Evolutionary conservation across 805 yeast species (phyloP).

Genomic region (Ogataea paraovalis): DNA sequence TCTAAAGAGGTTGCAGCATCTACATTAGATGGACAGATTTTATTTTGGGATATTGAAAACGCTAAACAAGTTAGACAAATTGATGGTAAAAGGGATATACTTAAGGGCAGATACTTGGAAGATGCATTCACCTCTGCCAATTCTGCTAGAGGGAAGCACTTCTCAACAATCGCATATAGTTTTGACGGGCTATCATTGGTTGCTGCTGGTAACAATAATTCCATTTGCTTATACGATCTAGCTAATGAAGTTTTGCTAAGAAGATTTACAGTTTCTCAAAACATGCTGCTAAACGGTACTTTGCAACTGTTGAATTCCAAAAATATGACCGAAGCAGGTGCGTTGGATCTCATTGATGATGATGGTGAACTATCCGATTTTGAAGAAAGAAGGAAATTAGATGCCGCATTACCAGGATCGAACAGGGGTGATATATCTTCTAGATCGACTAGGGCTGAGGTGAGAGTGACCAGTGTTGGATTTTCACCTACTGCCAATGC

Average conservation of each 20-base stretch:
- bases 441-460: slow-evolving; percentile 71
- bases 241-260: slow-evolving; percentile 81
- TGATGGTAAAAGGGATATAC: slow-evolving; percentile 83
- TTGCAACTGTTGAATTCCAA: slow-evolving; percentile 71
- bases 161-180: slow-evolving; percentile 77
- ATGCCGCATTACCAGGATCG: slow-evolving; percentile 80
- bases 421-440: slow-evolving; percentile 75
- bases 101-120: slow-evolving; percentile 75
- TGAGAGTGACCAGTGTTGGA: slow-evolving; percentile 71
- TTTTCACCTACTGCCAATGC: slow-evolving; percentile 89
- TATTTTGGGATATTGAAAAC: slow-evolving; percentile 77
- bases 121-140: slow-evolving; percentile 81
- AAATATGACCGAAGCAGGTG: slow-evolving; percentile 84
- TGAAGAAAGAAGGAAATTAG: slow-evolving; percentile 58
- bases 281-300: slow-evolving; percentile 91
- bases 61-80: slow-evolving; percentile 79
- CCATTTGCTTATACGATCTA: slow-evolving; percentile 87
- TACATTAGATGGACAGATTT: slow-evolving; percentile 82
- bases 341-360: slow-evolving; percentile 74
- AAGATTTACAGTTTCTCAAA: slow-evolving; percentile 79
- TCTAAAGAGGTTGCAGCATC: slow-evolving; percentile 87
- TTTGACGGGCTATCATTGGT: slow-evolving; percentile 85
- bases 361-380: slow-evolving; percentile 83
- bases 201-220: slow-evolving; percentile 92
- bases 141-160: slow-evolving; percentile 78